Conservation (phyloP, 176 grass and related monocot genomes). For the Triticum turgidum region DNA sequence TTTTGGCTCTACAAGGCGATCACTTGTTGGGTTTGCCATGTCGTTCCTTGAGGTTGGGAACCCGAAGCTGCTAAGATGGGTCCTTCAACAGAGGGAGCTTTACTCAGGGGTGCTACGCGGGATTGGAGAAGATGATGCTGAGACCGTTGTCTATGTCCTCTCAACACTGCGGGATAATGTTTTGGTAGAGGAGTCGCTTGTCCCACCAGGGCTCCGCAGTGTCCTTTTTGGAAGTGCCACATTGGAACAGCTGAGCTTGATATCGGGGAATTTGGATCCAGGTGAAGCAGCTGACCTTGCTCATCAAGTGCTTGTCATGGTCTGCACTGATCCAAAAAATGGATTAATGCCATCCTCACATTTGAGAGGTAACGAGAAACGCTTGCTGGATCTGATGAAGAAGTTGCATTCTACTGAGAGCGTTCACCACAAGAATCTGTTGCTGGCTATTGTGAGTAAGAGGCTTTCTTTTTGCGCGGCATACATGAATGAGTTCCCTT, state of each 20-base stretch:
- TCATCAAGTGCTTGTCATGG: constrained; percentile 77
- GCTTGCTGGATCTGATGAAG: constrained; percentile 83
- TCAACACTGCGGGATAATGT: constrained; percentile 70
- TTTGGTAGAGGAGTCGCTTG: constrained; percentile 64
- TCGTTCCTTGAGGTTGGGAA: constrained; percentile 84
- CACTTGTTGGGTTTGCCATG: constrained; percentile 81
- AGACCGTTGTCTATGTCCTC: constrained; percentile 57
- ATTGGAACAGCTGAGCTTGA: constrained; percentile 75
- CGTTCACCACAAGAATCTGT: constrained; percentile 61
- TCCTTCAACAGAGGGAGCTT: constrained; percentile 88
- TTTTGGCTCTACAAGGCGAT: constrained; percentile 45
- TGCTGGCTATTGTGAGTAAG: constrained; percentile 69
- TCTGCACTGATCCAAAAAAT: constrained; percentile 87
- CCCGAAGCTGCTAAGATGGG: constrained; percentile 75
- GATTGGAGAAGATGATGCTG: constrained; percentile 65
- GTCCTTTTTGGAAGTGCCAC: constrained; percentile 91
- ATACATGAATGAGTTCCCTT: constrained; percentile 87
- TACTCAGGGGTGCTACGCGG: constrained; percentile 76
- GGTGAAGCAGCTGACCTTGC: constrained; percentile 61
- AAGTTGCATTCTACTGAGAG: constrained; percentile 76
- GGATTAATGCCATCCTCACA: constrained; percentile 75
- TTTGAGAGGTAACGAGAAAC: constrained; percentile 85
- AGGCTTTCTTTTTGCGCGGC: constrained; percentile 67
- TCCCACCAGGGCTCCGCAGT: constrained; percentile 79
- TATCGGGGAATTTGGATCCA: constrained; percentile 67